phyloP scores from a whole-genome alignment of 2,329 filamentous ascomycete genomes.

The Aspergillus caelatus region DNA sequence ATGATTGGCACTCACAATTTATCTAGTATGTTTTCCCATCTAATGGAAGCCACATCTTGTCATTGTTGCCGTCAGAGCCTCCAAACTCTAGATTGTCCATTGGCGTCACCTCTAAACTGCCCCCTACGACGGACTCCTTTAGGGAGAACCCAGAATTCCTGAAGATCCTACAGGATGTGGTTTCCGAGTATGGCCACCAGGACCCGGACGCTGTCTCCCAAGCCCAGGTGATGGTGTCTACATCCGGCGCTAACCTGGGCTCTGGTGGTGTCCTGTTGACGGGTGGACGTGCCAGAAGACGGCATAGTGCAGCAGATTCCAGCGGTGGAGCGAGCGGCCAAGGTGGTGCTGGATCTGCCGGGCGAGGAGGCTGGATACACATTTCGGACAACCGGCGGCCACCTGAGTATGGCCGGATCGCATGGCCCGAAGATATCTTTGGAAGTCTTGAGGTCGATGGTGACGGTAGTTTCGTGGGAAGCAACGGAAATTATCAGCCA shows the following conservation, averaged over 20 bases:
- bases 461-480: constrained; percentile 59
- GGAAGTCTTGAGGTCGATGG: constrained; percentile 66
- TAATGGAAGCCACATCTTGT: constrained; percentile 51
- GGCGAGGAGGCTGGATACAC: constrained; percentile 64
- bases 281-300: constrained; percentile 33
- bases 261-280: constrained; percentile 54
- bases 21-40: constrained; percentile 53
- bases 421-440: constrained; percentile 68
- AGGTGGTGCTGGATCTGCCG: constrained; percentile 60
- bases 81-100: constrained; percentile 57
- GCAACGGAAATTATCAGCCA: constrained; percentile 60
- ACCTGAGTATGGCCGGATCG: constrained; percentile 66
- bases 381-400: constrained; percentile 63
- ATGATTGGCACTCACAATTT: constrained; percentile 18
- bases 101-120: constrained; percentile 57
- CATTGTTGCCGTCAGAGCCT: constrained; percentile 59
- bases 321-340: constrained; percentile 61
- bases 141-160: constrained; percentile 61
- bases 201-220: constrained; percentile 62
- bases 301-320: constrained; percentile 46
- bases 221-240: constrained; percentile 62
- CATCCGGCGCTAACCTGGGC: constrained; percentile 57
- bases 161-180: constrained; percentile 58
- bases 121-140: constrained; percentile 60
- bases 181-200: constrained; percentile 55